Conservation (phyloP, 2,329 filamentous ascomycete species). For the Torrubiellomyces zombiae region DNA sequence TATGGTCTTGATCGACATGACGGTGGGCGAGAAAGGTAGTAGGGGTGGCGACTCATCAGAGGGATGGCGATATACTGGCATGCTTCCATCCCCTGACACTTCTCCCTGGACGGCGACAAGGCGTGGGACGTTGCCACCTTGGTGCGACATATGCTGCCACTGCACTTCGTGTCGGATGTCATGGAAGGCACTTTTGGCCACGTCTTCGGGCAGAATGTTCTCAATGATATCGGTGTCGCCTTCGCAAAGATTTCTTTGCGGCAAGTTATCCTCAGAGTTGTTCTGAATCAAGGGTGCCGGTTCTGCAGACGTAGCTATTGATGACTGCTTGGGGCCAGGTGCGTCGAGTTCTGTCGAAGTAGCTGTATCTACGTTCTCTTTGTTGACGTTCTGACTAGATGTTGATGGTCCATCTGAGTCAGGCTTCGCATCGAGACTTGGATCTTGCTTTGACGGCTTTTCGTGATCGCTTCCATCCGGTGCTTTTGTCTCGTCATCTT, state of each 20-base stretch:
- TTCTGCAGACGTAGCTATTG: no score
- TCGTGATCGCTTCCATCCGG: background rate
- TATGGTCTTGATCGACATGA: constrained; percentile 47
- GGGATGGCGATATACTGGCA: constrained; percentile 90
- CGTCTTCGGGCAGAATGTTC: constrained; percentile 43
- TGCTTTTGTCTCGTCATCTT: constrained; percentile 1
- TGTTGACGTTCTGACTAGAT: constrained; percentile 1
- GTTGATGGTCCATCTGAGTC: background rate
- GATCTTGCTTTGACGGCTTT: no score
- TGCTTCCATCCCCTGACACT: constrained; percentile 49
- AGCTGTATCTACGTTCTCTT: background rate
- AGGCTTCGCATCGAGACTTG: no score
- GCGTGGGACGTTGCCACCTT: constrained; percentile 78
- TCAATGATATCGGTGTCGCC: constrained; percentile 64
- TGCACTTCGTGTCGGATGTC: constrained; percentile 56
- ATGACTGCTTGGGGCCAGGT: no score
- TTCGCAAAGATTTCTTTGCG: constrained; percentile 48
- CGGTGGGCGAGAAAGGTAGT: constrained; percentile 56
- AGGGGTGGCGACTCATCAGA: constrained; percentile 73
- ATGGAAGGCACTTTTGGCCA: constrained; percentile 48
- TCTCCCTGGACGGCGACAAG: constrained; percentile 79
- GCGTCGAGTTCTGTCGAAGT: background rate
- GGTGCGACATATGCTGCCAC: constrained; percentile 88
- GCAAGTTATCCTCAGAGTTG: constrained; percentile 3
- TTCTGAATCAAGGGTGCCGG: constrained; percentile 1